Base-by-base conservation (phyloP, 805 yeast genomes). In the Yarrowia keelungensis region DNA sequence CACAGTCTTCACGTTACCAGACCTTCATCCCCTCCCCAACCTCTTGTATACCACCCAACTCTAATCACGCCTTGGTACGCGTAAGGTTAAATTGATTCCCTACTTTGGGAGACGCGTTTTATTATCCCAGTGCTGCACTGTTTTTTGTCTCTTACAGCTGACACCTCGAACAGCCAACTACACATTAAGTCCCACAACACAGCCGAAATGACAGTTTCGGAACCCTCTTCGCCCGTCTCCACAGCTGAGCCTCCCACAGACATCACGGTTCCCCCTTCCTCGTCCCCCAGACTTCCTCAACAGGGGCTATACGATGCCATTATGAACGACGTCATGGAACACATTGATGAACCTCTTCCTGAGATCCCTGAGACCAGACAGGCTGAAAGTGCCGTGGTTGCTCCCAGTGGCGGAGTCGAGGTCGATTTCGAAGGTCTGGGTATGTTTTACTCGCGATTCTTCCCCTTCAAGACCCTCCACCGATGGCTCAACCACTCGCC, bases 401-500 rank as follows among this genome's bases (percentile, higher is more conserved):
- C 53, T 14, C 38, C 62, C 15, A 26, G 32, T 2, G 32, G 32
- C 32, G 32, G 32, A 26, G 32, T 26, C 32, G 62, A 56, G 16
- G 56, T 62, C 22, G 67, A 62, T 47, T 49, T 62, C 39, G 46
- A 47, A 8, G 46, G 38, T 10, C 56, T 62, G 16, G 39, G 46
- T 1, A 38, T 62, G 16, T 79, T 77, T 69, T 79, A 79, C 72
- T 72, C 74, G 61, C 69, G 71, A 51, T 78, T 90, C 47, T 83
- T 91, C 50, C 98, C 98, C 4, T 91, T 90, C 80, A 84, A 87
- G 71, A 83, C 86, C 45, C 81, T 93, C n/a, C 93, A 89, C 79
- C 88, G 86, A 71, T 94, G 98, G 98, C 81, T 94, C 62, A 90
- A 88, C 76, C 98, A 93, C 77, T 87, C 96, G 3, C 91, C 89